Conservation (phyloP, 129 eudicot genomes). For the Centella asiatica region DNA sequence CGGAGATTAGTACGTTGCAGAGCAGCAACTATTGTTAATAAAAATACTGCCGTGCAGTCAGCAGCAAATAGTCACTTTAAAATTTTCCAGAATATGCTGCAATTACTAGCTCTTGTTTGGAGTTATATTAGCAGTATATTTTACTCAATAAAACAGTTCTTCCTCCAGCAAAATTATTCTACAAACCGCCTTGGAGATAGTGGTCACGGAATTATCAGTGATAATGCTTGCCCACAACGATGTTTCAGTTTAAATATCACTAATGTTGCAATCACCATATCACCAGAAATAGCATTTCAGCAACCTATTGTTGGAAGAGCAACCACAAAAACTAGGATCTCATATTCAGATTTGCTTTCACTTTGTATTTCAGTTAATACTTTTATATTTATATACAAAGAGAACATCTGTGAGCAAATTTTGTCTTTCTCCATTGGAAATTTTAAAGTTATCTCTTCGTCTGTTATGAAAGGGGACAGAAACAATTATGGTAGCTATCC, state of each 20-base stretch:
- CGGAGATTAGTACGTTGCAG: constrained; percentile 47
- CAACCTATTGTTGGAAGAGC: constrained; percentile 21
- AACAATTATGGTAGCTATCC: constrained; percentile 4
- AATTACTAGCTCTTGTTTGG: constrained; percentile 33
- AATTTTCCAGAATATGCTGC: constrained; percentile 26
- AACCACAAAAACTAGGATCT: constrained; percentile 20
- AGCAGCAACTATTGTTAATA: constrained; percentile 24
- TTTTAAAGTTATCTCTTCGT: constrained; percentile 39
- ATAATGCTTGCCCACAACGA: constrained; percentile 21
- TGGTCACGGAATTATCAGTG: constrained; percentile 11
- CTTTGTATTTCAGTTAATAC: constrained; percentile 39
- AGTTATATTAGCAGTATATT: constrained; percentile 25
- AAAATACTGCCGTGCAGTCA: constrained; percentile 11
- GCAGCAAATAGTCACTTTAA: constrained; percentile 16
- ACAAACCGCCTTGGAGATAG: constrained; percentile 11
- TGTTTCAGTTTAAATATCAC: constrained; percentile 41
- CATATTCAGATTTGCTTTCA: constrained; percentile 31
- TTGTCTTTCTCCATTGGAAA: constrained; percentile 50
- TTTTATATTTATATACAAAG: constrained; percentile 30
- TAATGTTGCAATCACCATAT: constrained; percentile 35
- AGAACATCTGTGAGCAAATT: constrained; percentile 37
- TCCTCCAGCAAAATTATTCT: constrained; percentile 16
- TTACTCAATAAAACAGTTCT: constrained; percentile 15
- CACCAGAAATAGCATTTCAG: constrained; percentile 31
- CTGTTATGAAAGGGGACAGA: constrained; percentile 15